phyloP scores from a whole-genome alignment of 176 grass and related monocot genomes.

The Lolium rigidum region DNA sequence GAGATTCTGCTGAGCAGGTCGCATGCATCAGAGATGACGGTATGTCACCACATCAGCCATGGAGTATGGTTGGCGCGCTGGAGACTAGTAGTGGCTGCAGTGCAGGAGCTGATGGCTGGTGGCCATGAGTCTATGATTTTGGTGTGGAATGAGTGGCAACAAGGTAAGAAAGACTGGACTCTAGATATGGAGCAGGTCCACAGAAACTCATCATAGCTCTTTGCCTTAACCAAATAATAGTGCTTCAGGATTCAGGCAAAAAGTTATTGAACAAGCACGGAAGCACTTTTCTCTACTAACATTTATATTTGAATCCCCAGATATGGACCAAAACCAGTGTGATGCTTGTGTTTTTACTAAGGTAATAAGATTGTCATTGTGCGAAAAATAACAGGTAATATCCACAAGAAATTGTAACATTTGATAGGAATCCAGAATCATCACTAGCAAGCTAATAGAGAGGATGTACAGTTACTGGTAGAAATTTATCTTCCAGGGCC shows the following conservation, averaged over 20 bases:
- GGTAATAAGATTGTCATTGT: slow-evolving; percentile 6
- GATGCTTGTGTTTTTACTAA: neutral
- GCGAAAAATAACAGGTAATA: slow-evolving; percentile 17
- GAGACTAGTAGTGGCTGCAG: neutral
- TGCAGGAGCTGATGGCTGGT: neutral
- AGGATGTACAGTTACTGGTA: neutral
- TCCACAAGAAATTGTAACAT: neutral
- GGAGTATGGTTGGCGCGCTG: neutral
- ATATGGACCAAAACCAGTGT: neutral
- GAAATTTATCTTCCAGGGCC: neutral
- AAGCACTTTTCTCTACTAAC: neutral
- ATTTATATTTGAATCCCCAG: neutral
- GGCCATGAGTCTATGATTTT: neutral
- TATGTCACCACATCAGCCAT: neutral
- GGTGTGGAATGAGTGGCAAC: neutral
- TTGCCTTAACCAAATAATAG: neutral
- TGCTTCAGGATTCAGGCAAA: neutral
- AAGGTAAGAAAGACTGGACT: neutral
- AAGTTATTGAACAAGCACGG: neutral
- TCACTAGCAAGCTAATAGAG: neutral
- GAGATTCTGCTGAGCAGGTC: slow-evolving; percentile 3
- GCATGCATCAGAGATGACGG: neutral
- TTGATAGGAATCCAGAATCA: neutral
- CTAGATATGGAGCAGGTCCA: neutral
- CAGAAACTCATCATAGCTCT: neutral